These are phyloP conservation scores for Limnomonas spitsbergensis DNA, from an alignment of 139 green algal species.

Conservation along the genomic window DNA sequence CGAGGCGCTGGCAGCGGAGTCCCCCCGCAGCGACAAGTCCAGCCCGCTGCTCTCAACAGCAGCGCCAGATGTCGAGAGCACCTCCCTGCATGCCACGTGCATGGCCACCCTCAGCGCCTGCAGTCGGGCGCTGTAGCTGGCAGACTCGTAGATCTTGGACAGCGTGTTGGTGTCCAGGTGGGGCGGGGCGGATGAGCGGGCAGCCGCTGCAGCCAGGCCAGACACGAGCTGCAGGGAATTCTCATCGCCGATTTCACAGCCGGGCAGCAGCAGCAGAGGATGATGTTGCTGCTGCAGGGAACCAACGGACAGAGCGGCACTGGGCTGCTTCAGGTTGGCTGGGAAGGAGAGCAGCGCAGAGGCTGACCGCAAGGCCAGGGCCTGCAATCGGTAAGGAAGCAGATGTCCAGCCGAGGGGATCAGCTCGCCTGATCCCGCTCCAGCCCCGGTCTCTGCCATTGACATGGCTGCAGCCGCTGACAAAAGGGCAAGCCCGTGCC, in stretches of 20 bases:
- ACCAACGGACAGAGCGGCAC: background rate
- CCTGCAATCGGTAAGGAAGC: too few species aligned
- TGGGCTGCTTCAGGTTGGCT: background rate
- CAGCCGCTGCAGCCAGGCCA: background rate
- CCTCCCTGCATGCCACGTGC: conserved; percentile 19
- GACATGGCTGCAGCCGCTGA: conserved; percentile 7
- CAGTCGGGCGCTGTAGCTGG: conserved; percentile 50
- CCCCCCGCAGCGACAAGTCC: too few species aligned
- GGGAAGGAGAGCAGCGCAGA: conserved; percentile 39
- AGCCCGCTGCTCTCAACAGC: background rate
- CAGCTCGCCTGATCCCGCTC: conserved; percentile 3
- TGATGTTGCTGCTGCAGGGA: too few species aligned
- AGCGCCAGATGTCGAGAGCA: background rate
- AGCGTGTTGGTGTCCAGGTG: conserved; percentile 5
- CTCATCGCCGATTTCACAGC: too few species aligned
- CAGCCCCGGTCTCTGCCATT: conserved; percentile 15
- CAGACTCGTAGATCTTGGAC: conserved; percentile 34
- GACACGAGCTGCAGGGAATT: background rate
- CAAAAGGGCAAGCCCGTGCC: conserved; percentile 62
- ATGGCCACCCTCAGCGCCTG: conserved; percentile 49
- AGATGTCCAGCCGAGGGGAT: background rate
- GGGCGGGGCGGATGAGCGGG: background rate
- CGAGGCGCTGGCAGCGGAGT: background rate
- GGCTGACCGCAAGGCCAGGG: conserved; percentile 17
- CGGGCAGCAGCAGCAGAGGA: too few species aligned